Base-by-base conservation (phyloP, 495 filamentous ascomycete genomes). In the Penicillium argentinense region DNA sequence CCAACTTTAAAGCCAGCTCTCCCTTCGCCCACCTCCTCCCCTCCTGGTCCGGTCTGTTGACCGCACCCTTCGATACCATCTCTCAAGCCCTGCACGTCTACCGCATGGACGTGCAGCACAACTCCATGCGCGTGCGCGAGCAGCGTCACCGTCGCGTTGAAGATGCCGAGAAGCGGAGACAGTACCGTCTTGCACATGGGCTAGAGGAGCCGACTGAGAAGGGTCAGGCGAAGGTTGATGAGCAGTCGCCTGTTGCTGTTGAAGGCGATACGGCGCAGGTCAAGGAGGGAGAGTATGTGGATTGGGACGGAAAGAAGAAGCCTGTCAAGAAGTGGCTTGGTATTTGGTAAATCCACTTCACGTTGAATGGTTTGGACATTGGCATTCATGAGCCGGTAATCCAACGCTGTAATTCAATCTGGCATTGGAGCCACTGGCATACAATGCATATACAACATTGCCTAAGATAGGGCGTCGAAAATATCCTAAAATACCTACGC, bases 121-220 rank as follows among this genome's bases (percentile, higher is more conserved):
- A 70, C 17, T 79, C 83, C 3, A 75, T 77, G 50, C 62, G 80
- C 47, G 82, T 83, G 26, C 72, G 76, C 18, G 86, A 88, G 65
- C 79, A 79, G 71, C 76, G 90, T 28, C 70, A 77, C 44, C 73
- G 74, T 48, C 78, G 80, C 24, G 68, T 85, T 46, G 87, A 93
- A 28, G 91, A 97, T 70, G 84, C 87, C 26, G 71, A 80, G 62
- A 93, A 95, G 80, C 74, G 91, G 50, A 71, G 72, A 32, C 78
- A 84, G 65, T 97, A 87, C 65, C 82, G 88, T 37, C 79, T 85
- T 71, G 89, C 87, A 41, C 89, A 96, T 77, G 90, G 89, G 7
- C 21, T 92, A 57, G 83, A 85, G 53, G 76, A 82, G 37, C 34
- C 48, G 14, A 44, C 54, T 41, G 64, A 62, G 28, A 58, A 62